These are phyloP conservation scores for sorghum (Sorghum bicolor) DNA, from an alignment of 176 grass and related monocot species.

Conservation along the genomic window DNA sequence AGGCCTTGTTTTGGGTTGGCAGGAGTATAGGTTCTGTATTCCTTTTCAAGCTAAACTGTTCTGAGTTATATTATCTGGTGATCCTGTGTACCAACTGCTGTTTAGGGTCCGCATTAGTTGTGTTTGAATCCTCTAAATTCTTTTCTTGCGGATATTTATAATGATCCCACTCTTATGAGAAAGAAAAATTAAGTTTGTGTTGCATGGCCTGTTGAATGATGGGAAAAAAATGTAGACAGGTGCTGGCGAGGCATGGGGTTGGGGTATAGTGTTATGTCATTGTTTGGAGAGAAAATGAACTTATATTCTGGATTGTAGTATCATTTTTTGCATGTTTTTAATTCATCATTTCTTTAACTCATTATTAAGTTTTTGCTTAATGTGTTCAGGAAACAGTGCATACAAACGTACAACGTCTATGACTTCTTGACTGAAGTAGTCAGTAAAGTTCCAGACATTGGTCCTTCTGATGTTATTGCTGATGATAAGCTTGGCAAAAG, in stretches of 20 bases:
- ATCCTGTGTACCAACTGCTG: not conserved
- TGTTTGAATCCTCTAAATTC: not conserved
- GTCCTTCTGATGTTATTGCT: slow-evolving; percentile 54
- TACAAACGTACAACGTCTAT: slow-evolving; percentile 79
- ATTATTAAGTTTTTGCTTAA: slow-evolving; percentile 23
- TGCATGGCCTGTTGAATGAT: not conserved
- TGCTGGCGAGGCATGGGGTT: not conserved
- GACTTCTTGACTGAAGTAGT: slow-evolving; percentile 95
- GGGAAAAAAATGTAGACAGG: not conserved
- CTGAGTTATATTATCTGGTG: not conserved
- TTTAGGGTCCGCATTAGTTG: not conserved
- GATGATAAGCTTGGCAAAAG: slow-evolving; percentile 69
- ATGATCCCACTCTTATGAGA: not conserved
- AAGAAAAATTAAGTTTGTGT: not conserved
- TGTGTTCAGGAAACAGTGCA: slow-evolving; percentile 78
- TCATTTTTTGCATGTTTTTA: slow-evolving; percentile 6
- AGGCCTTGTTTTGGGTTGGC: not conserved
- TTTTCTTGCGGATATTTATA: not conserved
- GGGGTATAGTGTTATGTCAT: not conserved
- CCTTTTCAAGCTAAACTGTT: not conserved
- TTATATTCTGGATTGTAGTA: not conserved
- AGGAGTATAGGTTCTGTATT: not conserved
- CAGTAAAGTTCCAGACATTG: slow-evolving; percentile 81
- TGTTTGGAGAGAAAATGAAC: not conserved
- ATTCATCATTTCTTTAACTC: not conserved